Evolutionary conservation across 768 basidiomycete genomes (phyloP).

Genomic region (Suillus subalutaceus): DNA sequence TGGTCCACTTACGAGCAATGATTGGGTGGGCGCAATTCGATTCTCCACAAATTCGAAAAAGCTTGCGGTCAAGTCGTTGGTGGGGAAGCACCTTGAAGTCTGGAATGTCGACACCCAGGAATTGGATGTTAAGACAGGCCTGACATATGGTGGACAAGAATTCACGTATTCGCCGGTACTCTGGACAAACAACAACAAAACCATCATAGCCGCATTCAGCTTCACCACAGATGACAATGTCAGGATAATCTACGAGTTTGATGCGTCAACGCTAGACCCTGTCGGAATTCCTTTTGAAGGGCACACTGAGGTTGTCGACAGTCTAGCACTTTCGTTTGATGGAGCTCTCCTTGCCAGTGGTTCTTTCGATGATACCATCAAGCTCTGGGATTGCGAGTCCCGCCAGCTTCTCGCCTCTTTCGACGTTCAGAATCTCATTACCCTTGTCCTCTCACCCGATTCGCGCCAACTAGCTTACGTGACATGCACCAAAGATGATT

Average conservation of each 20-base stretch:
- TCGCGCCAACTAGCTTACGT: no score
- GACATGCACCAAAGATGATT: no score
- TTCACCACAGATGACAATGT: no score
- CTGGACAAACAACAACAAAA: background rate
- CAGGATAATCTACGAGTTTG: background rate
- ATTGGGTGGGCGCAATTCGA: background rate
- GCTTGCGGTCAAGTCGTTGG: background rate
- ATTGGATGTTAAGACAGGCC: background rate
- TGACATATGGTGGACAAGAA: background rate
- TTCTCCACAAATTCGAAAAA: background rate
- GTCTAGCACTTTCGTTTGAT: background rate
- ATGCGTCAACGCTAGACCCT: background rate
- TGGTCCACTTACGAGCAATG: background rate
- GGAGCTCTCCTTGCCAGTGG: background rate
- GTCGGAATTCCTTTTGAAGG: background rate
- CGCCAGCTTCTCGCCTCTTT: no score
- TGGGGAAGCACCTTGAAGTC: background rate
- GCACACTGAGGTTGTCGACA: background rate
- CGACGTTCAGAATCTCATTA: no score
- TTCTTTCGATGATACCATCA: no score
- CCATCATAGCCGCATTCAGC: background rate
- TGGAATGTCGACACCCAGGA: background rate
- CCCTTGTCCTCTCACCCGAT: no score
- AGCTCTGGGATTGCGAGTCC: no score
- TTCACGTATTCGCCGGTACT: background rate